These are phyloP conservation scores for Rhizophora mangle DNA, from an alignment of 345 rosid species.

Conservation along the genomic window DNA sequence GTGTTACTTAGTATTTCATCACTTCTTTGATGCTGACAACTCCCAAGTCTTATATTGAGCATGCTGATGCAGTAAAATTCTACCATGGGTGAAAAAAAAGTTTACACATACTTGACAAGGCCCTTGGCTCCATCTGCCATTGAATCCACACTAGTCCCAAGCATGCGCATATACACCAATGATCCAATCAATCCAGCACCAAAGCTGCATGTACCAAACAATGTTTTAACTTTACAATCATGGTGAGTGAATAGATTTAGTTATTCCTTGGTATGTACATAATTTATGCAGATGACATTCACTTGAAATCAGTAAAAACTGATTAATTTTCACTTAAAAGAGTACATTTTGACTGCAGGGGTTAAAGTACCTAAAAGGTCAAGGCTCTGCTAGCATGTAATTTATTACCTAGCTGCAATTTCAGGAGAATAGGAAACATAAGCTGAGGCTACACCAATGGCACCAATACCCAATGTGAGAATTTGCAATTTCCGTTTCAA, in stretches of 20 bases:
- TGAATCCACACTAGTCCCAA: slow-evolving; percentile 82
- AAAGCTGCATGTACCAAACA: slow-evolving; percentile 45
- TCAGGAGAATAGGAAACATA: slow-evolving; percentile 82
- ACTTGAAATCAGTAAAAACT: slow-evolving; percentile 5
- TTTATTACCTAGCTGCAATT: slow-evolving; percentile 71
- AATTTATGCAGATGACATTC: neutral
- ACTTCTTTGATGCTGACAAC: too few species aligned
- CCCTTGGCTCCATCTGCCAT: slow-evolving; percentile 86
- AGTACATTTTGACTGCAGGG: neutral
- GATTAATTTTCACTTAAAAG: neutral
- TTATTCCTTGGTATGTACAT: neutral
- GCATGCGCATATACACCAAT: slow-evolving; percentile 73
- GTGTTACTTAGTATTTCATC: too few species aligned
- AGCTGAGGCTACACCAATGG: slow-evolving; percentile 81
- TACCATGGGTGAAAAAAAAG: slow-evolving; percentile 1
- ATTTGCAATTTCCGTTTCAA: slow-evolving; percentile 65
- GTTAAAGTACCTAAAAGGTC: neutral
- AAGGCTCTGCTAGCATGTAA: slow-evolving; percentile 12
- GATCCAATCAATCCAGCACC: slow-evolving; percentile 84
- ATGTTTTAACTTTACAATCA: neutral
- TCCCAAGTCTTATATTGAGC: neutral
- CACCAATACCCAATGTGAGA: slow-evolving; percentile 73
- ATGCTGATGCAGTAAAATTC: neutral
- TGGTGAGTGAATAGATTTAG: slow-evolving; percentile 2
- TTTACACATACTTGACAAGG: slow-evolving; percentile 56